phyloP scores from a whole-genome alignment of 768 basidiomycete genomes.

The Grammothele lineata region DNA sequence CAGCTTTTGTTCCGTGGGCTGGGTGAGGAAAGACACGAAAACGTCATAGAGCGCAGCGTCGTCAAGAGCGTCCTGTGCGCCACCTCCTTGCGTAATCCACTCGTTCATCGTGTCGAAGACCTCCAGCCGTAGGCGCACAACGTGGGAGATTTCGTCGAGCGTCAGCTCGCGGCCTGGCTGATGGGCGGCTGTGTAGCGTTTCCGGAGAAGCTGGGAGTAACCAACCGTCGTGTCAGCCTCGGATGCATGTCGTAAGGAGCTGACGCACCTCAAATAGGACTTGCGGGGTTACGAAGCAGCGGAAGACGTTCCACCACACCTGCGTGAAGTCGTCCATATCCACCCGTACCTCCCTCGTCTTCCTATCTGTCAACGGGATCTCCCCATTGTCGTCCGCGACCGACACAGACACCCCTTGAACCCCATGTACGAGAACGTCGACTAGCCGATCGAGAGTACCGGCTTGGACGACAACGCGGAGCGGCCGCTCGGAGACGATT shows the following conservation, averaged over 20 bases:
- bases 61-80: slow-evolving; percentile 76
- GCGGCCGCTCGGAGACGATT: slow-evolving; percentile 61
- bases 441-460: slow-evolving; percentile 75
- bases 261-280: slow-evolving; percentile 77
- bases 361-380: slow-evolving; percentile 70
- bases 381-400: slow-evolving; percentile 87
- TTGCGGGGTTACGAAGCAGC: slow-evolving; percentile 76
- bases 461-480: slow-evolving; percentile 74
- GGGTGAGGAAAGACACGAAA: slow-evolving; percentile 56
- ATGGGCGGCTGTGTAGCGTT: slow-evolving; percentile 59
- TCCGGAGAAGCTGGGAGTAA: slow-evolving; percentile 60
- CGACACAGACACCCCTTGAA: slow-evolving; percentile 72
- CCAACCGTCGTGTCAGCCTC: not conserved
- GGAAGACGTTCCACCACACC: slow-evolving; percentile 82
- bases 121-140: slow-evolving; percentile 51
- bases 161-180: slow-evolving; percentile 38
- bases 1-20: slow-evolving; percentile 47
- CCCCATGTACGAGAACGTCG: slow-evolving; percentile 70
- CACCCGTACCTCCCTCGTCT: slow-evolving; percentile 66
- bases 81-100: slow-evolving; percentile 71
- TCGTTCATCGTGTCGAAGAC: slow-evolving; percentile 63
- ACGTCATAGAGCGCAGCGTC: slow-evolving; percentile 60
- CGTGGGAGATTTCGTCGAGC: slow-evolving; percentile 43
- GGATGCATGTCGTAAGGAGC: not conserved
- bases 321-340: slow-evolving; percentile 70